Evolutionary conservation across 192 early-diverging fungal species (phyloP).

Genomic region (Coemansia sp.): DNA sequence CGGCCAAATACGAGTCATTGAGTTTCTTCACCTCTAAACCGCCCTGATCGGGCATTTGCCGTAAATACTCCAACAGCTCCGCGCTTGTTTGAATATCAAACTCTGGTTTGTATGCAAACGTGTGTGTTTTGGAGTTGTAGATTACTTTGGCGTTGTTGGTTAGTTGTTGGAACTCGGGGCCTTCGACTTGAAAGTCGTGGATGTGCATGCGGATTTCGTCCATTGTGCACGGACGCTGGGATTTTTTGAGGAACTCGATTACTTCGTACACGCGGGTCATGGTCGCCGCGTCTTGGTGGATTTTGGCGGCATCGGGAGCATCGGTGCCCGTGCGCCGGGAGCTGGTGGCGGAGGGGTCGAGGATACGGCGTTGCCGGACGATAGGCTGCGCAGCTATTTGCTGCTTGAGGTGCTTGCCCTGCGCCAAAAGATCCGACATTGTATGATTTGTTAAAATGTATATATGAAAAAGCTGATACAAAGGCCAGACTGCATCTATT

Average conservation of each 20-base stretch:
- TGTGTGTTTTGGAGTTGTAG: constrained; percentile 56
- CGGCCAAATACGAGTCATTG: constrained; percentile 68
- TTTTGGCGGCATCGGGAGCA: constrained; percentile 1
- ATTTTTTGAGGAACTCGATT: constrained; percentile 48
- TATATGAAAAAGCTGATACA: neutral
- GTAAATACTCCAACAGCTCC: constrained; percentile 66
- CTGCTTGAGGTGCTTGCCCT: constrained; percentile 49
- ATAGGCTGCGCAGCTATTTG: constrained; percentile 55
- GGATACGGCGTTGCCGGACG: constrained; percentile 19
- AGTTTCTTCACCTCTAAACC: constrained; percentile 77
- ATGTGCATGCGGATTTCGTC: constrained; percentile 60
- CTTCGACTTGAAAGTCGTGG: constrained; percentile 58
- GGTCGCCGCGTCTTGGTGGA: constrained; percentile 17
- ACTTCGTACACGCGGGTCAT: constrained; percentile 39
- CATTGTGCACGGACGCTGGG: constrained; percentile 60
- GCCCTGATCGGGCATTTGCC: constrained; percentile 53
- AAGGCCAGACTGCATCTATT: no score
- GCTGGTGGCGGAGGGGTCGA: neutral
- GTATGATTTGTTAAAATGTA: neutral
- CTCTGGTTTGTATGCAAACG: constrained; percentile 75
- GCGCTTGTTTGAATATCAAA: constrained; percentile 70
- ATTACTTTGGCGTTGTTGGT: constrained; percentile 65
- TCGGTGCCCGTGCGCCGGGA: neutral
- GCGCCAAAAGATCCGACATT: constrained; percentile 35
- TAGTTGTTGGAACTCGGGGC: constrained; percentile 58